Base-by-base conservation (phyloP, 164 flowering plant genomes). In the Dillenia turbinata region DNA sequence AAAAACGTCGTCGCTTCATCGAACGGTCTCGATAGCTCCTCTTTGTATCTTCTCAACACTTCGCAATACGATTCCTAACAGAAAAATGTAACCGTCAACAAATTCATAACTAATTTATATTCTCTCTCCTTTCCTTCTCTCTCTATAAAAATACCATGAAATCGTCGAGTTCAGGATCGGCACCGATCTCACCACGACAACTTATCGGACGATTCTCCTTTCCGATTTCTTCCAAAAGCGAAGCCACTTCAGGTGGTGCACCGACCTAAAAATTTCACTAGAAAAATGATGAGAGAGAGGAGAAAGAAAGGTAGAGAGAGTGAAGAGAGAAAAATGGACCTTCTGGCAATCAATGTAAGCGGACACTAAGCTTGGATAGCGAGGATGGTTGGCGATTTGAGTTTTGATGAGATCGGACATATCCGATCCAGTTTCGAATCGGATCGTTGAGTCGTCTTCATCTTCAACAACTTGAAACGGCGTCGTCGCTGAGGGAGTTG, bases 351-450 rank as follows among this genome's bases (percentile, higher is more conserved):
- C 70, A 10, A 85, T 65, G 54, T 77, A 79, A 8, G 89, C 82
- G 52, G 81, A 67, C 0, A 82, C 51, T 22, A 85, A 51, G 67
- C 56, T 65, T 9, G 89, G 84, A 66, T 75, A 85, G 43, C 69
- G 76, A 60, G 86, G 89, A 64, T 85, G 89, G 63, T 46, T 67
- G 19, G 83, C 81, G 55, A 85, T 85, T 74, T 76, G 81, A 47
- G 78, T 44, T 65, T 79, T 82, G 56, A 79, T 63, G 47, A 78
- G 56, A 72, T 79, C 78, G 12, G 74, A 60, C 67, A 79, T 76
- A 52, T 70, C 63, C 7, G 73, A 66, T 69, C 71, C 68, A 55
- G 62, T 11, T 44, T 58, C 45, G 44, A 71, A 58, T 44, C 56
- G 71, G 43, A 63, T 54, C 26, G 56, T 10, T 54, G 51, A 26